Conservation (phyloP, 2,329 filamentous ascomycete genomes). For the Paecilomyces fulvus region DNA sequence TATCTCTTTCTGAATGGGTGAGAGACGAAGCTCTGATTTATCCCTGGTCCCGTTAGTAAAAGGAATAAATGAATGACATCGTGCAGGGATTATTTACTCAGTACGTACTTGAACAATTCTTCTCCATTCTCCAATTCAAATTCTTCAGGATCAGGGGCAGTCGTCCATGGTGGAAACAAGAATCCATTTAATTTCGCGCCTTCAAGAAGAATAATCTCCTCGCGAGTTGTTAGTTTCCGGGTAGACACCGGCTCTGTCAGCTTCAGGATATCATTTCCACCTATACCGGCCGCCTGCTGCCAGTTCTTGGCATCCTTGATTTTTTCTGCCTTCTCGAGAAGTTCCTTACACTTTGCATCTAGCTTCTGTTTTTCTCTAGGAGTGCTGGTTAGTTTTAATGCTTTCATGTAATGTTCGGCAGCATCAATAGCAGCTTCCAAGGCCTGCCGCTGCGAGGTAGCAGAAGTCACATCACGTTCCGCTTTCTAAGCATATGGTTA, state of each 20-base stretch:
- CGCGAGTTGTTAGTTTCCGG: conserved; percentile 56
- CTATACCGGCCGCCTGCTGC: conserved; percentile 13
- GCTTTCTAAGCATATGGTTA: conserved; percentile 39
- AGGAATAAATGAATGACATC: conserved; percentile 6
- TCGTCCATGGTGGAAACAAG: conserved; percentile 78
- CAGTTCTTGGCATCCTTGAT: conserved; percentile 52
- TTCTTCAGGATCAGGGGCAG: conserved; percentile 49
- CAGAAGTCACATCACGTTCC: conserved; percentile 44
- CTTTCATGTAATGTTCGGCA: conserved; percentile 74
- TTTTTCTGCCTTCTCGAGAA: conserved; percentile 64
- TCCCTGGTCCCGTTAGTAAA: conserved; percentile 48
- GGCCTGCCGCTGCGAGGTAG: conserved; percentile 53
- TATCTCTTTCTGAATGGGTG: conserved; percentile 62
- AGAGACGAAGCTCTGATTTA: conserved; percentile 60
- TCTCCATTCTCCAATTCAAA: conserved; percentile 51
- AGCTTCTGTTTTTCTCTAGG: conserved; percentile 59
- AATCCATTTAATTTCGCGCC: conserved; percentile 74
- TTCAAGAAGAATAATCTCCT: conserved; percentile 68
- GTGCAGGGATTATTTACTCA: conserved; percentile 2
- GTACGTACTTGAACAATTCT: conserved; percentile 54
- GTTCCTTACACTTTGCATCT: conserved; percentile 57
- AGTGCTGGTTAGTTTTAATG: conserved; percentile 53
- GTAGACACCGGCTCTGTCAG: conserved; percentile 44
- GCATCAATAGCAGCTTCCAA: conserved; percentile 67
- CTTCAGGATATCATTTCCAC: conserved; percentile 18